phyloP scores from a whole-genome alignment of 768 basidiomycete species.

The Fomitopsis pulvina region DNA sequence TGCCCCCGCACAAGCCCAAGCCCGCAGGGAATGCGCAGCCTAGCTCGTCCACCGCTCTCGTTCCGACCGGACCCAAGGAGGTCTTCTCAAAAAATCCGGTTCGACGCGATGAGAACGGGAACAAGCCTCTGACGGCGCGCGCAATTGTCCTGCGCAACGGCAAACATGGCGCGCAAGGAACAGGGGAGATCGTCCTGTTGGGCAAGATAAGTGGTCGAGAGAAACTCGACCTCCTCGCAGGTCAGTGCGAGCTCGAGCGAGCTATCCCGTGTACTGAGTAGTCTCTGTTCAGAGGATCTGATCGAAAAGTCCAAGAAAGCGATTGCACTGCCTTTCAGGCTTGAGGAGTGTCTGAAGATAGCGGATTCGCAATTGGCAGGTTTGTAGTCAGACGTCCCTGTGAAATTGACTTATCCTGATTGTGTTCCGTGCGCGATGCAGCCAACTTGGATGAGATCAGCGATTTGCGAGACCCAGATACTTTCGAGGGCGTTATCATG shows the following conservation, averaged over 20 bases:
- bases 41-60: slow-evolving; percentile 28
- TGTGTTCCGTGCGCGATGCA: too few species aligned
- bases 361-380: slow-evolving; percentile 71
- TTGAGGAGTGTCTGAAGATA: slow-evolving; percentile 57
- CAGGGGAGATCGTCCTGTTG: slow-evolving; percentile 55
- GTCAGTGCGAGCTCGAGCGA: slow-evolving; percentile 38
- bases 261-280: background rate
- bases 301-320: slow-evolving; percentile 51
- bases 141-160: slow-evolving; percentile 72
- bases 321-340: slow-evolving; percentile 54
- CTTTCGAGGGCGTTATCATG: slow-evolving; percentile 53
- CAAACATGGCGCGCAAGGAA: slow-evolving; percentile 65
- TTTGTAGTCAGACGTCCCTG: too few species aligned
- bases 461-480: slow-evolving; percentile 56
- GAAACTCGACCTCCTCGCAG: slow-evolving; percentile 74
- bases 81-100: slow-evolving; percentile 29
- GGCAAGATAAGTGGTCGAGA: slow-evolving; percentile 68
- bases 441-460: slow-evolving; percentile 67
- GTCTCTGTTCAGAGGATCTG: slow-evolving; percentile 51
- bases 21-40: slow-evolving; percentile 5
- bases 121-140: slow-evolving; percentile 60
- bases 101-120: slow-evolving; percentile 43
- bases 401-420: too few species aligned
- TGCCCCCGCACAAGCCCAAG: slow-evolving; percentile 15
- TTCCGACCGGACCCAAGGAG: slow-evolving; percentile 49